Base-by-base conservation (phyloP, 352 stramenopile species). In the Aphanomyces cochlioides region DNA sequence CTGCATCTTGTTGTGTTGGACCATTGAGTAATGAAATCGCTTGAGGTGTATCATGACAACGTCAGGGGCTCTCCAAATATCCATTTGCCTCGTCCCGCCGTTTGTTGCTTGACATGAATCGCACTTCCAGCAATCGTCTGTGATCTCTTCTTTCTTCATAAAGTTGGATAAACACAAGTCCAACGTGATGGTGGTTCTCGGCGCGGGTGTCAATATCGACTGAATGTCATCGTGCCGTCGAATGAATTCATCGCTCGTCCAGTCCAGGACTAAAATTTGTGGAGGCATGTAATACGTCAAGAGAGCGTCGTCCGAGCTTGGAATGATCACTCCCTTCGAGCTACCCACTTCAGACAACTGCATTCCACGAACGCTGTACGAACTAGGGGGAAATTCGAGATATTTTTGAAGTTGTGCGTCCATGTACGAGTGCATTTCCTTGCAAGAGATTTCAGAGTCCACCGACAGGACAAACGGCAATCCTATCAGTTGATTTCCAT, bases 41-140 rank as follows among this genome's bases (percentile, higher is more conserved):
- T 96, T 94, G n/a, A 96, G 76, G 66, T 96, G 88, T 47, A 96
- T 80, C 84, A 96, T 93, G 12, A 96, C 83, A 39, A 96, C 72
- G 61, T 93, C 85, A 17, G 88, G 88, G 5, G 92, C 66, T 2
- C 80, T 78, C 84, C 82, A 92, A 7, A 96, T 79, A 43, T 88
- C 84, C 5, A 81, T 88, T 10, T 78, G 72, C 13, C 85, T 81
- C 7, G 78, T 76, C 12, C 87, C 84, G 53, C 80, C 80, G 8
- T 83, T 81, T n/a, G 80, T 78, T 12, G 84, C 75, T n/a, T 78
- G 79, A 48, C 87, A 95, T 3, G 73, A 73, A 40, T 92, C 84
- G 50, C 87, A 95, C 5, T 84, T 77, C 87, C 87, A 95, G 53
- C 77, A 76, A 54, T 92, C 83, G 8, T 92, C 87, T 3, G 77